Evolutionary conservation across 2,329 filamentous ascomycete species (phyloP).

Genomic region (Allantophomopsis lycopodina): DNA sequence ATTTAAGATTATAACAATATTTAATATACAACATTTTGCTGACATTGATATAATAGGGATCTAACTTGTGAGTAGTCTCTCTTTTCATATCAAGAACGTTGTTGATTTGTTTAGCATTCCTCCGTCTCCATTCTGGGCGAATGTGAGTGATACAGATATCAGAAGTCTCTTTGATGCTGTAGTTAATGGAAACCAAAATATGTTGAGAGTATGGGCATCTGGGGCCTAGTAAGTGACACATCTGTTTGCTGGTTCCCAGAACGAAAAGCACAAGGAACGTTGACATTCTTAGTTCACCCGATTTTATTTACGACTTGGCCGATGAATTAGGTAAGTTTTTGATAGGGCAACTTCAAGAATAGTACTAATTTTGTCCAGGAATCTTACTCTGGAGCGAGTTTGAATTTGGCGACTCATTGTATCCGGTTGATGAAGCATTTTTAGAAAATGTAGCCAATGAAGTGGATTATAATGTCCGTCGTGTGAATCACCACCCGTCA

Average conservation of each 20-base stretch:
- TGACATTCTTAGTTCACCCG: no score
- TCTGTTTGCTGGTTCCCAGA: neutral
- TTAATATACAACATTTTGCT: no score
- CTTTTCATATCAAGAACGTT: no score
- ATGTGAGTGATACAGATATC: constrained; percentile 38
- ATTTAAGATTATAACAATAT: no score
- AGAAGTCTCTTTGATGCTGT: constrained; percentile 37
- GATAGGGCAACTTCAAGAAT: no score
- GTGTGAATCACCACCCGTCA: constrained; percentile 45
- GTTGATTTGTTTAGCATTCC: constrained; percentile 39
- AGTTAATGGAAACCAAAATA: constrained; percentile 45
- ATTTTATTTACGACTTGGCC: constrained; percentile 29
- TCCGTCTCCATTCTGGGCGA: constrained; percentile 47
- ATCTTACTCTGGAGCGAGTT: constrained; percentile 50
- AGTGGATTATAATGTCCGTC: constrained; percentile 44
- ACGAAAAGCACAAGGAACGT: no score
- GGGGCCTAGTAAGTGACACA: constrained; percentile 29
- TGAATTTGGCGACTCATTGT: constrained; percentile 45
- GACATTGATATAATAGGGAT: no score
- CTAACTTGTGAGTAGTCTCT: no score
- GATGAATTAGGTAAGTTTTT: constrained; percentile 35
- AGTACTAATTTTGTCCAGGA: no score
- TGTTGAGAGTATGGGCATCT: constrained; percentile 48
- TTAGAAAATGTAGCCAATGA: constrained; percentile 40
- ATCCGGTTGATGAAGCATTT: constrained; percentile 38